Base-by-base conservation (phyloP, 345 rosid species). In the Raphanus raphanistrum region DNA sequence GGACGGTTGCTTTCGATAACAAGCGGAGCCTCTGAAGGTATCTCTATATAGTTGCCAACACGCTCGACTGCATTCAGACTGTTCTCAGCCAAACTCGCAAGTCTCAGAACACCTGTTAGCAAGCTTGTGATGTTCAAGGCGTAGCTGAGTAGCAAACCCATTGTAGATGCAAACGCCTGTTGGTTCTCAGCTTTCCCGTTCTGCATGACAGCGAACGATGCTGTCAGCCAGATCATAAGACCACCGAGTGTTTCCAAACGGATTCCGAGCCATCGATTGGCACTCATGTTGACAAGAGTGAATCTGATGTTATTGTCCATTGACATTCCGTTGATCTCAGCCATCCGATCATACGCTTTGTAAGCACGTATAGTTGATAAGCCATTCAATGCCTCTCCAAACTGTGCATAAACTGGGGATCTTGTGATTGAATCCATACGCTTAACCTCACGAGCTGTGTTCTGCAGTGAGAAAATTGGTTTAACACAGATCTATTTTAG, bases 361-460 rank as follows among this genome's bases (percentile, higher is more conserved):
- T 95, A 95, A 70, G 99, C 99, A 73, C 99, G 99, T 54, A 95
- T 95, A 12, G 93, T 88, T 29, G 96, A 78, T 62, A 95, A 72
- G 21, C 99, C 99, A 83, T 95, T 95, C 77, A 95, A 79, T 6
- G 99, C 99, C 87, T 95, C 99, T 63, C 99, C 94, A 79, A 95
- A 95, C 72, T 95, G 99, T 43, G 99, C 99, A 84, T 95, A 93
- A 54, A 95, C 97, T 3, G 99, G 99, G 21, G 99, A 95, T 88
- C 99, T 89, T 43, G 90, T 81, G 59, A 90, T 74, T 36, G 99
- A 95, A 84, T 95, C 99, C 84, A 95, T 76, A 63, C 99, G 96
- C 88, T 95, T 95, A 67, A 95, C 92, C 88, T 95, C 99, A 71
- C 99, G 99, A 0, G 98, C 94, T 5, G 99, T 92, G 87, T 90